Evolutionary conservation across 192 early-diverging fungal species (phyloP), one percentile per base, ranked within the genome.

Genomic region (Linderina pennispora): DNA sequence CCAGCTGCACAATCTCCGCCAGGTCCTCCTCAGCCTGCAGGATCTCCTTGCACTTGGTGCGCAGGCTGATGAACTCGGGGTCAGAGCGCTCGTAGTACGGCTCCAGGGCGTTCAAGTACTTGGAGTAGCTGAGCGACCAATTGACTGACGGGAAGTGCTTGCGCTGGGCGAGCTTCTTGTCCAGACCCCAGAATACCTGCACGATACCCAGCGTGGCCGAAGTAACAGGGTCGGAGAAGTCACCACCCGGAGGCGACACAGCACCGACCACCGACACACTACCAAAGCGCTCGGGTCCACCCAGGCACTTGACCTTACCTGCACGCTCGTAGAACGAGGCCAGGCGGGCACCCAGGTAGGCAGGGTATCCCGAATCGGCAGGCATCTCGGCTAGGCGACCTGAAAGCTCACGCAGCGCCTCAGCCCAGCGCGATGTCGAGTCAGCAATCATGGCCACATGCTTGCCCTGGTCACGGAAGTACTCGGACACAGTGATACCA

Each of bases 131-230:
- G 62, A 94, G 76, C 33, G 86, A 92, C 97, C 97, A 99, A 78
- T 99, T 98, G 57, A 99, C 92, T 13, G 95, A 98, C 2, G 97
- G 97, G 82, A 99, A 99, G 77, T 99, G 97, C 80, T 99, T 99
- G 60, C 97, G 86, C 73, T 99, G 97, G 6, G 97, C 97, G 26
- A 99, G 78, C 77, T 99, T 99, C 83, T 99, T 99, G 77, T 99
- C 97, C 48, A 99, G 67, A 64, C 94, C 97, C 97, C 97, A 99
- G 83, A 99, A 99, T 39, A 99, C 97, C 68, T 99, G 97, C 2
- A 99, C 97, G 75, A 99, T 99, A 76, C 93, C 81, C 40, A 99
- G 78, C 2, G 97, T 99, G 11, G 97, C 85, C 18, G 88, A 75
- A 14, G 97, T 99, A 17, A 99, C 97, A 21, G 97, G 94, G 75